Evolutionary conservation across 805 yeast species (phyloP).

Genomic region (Candida nemodendra): DNA sequence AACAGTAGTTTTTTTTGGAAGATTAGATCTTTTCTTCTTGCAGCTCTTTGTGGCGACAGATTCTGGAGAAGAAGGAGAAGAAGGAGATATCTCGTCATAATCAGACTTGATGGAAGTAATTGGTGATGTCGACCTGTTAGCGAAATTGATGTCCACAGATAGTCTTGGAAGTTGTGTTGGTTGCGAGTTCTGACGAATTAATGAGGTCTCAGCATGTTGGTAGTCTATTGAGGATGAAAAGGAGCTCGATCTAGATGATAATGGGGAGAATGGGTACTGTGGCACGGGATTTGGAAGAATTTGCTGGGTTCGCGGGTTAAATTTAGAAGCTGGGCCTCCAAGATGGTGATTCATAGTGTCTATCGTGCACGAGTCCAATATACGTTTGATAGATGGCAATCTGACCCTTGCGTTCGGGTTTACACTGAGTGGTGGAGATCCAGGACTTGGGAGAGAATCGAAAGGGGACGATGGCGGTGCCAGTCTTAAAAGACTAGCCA

Average conservation of each 20-base stretch:
- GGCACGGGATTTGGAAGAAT: constrained; percentile 18
- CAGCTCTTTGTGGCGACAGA: constrained; percentile 6
- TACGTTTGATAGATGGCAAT: constrained; percentile 24
- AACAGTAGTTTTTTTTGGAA: constrained; percentile 59
- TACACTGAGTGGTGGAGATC: constrained; percentile 1
- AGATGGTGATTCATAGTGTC: constrained; percentile 4
- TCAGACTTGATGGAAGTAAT: constrained; percentile 6
- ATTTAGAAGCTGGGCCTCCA: not conserved
- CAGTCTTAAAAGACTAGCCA: constrained; percentile 11
- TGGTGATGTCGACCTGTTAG: constrained; percentile 2
- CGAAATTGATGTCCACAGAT: constrained; percentile 1
- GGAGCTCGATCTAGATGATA: constrained; percentile 24
- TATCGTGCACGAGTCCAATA: constrained; percentile 21
- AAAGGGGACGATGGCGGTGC: constrained; percentile 21
- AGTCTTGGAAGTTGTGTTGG: constrained; percentile 2
- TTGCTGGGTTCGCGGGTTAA: constrained; percentile 4
- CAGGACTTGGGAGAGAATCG: constrained; percentile 10
- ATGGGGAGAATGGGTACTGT: constrained; percentile 21
- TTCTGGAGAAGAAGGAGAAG: constrained; percentile 21
- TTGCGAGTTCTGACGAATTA: constrained; percentile 3
- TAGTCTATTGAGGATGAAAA: constrained; percentile 16
- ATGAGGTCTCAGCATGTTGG: constrained; percentile 7
- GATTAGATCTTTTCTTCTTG: constrained; percentile 45
- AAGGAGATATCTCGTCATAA: constrained; percentile 15
- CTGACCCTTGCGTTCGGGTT: constrained; percentile 15